These are phyloP conservation scores for Funneliformis caledonium DNA, from an alignment of 371 early-diverging fungal genomes.

Conservation along the genomic window DNA sequence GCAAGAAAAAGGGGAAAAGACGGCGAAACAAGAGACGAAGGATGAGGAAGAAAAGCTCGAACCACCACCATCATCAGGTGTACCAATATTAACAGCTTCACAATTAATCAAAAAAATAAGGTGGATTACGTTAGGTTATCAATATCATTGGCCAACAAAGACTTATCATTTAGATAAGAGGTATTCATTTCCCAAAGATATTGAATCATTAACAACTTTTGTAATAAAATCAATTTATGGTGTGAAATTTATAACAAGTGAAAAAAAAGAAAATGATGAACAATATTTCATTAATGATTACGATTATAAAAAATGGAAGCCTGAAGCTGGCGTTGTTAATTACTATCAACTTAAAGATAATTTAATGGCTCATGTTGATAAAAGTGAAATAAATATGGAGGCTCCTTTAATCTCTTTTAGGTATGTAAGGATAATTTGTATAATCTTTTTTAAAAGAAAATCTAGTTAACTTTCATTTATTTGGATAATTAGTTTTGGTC, in stretches of 20 bases:
- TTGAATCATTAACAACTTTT: slow-evolving; percentile 60
- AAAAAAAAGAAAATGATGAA: slow-evolving; percentile 11
- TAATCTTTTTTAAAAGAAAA: background rate
- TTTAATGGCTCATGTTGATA: slow-evolving; percentile 94
- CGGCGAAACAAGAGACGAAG: background rate
- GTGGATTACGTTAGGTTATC: slow-evolving; percentile 90
- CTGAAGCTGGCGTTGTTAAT: slow-evolving; percentile 95
- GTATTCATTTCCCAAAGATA: slow-evolving; percentile 60
- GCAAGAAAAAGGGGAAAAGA: background rate
- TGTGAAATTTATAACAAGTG: slow-evolving; percentile 43
- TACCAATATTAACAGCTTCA: slow-evolving; percentile 51
- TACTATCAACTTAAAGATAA: slow-evolving; percentile 87
- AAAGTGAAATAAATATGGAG: slow-evolving; percentile 86
- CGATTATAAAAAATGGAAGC: slow-evolving; percentile 58
- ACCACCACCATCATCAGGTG: slow-evolving; percentile 50
- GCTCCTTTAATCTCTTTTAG: slow-evolving; percentile 89
- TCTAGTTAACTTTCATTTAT: slow-evolving; percentile 1
- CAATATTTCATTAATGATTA: slow-evolving; percentile 39
- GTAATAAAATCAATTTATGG: slow-evolving; percentile 62
- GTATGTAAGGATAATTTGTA: slow-evolving; percentile 43
- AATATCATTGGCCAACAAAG: slow-evolving; percentile 92
- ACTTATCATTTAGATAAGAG: slow-evolving; percentile 67
- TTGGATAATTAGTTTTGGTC: slow-evolving; percentile 63
- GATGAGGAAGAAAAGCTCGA: slow-evolving; percentile 42
- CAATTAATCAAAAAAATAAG: slow-evolving; percentile 68